Evolutionary conservation across 2,329 filamentous ascomycete species (phyloP), one percentile per base, ranked within the genome.

Genomic region (Helotiales sp.): DNA sequence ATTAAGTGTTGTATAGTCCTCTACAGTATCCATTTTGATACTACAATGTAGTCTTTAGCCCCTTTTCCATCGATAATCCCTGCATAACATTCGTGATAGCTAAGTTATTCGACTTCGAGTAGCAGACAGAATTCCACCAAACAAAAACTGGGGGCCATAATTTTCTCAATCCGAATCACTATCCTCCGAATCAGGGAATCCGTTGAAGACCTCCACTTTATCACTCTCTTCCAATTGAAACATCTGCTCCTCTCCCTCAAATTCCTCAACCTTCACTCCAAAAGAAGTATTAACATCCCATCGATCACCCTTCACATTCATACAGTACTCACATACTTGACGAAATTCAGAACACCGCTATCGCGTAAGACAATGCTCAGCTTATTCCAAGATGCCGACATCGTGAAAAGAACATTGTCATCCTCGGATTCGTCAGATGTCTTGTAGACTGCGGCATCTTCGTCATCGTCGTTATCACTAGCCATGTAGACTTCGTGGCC

Each of bases 321-420:
- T 85, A n/a, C n/a, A n/a, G n/a, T n/a, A 79, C 91, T 96, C 24
- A 99, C 91, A 78, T 98, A 99, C 83, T 98, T 99, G 75, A 98
- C 93, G 77, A 99, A 99, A 78, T 93, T 90, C 76, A 99, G 83
- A 17, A 91, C 91, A 15, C 93, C 94, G 72, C 87, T 89, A 77
- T 99, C 96, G 66, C 96, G 87, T 72, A 98, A 82, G 34, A 98
- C 96, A 71, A 99, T 88, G 71, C 91, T 93, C 82, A 99, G 85
- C 71, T 91, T 93, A 79, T 98, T 98, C 96, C 96, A 99, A 7
- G 83, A 82, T 1, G 90, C 88, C 0, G 88, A 84, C 74, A 89
- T 89, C 55, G 86, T 89, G 77, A 92, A 91, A 37, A 92, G 79
- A 61, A 92, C 87, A 0, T 88, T 88, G 72, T 91, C 90, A 65